Base-by-base conservation (phyloP, 768 basidiomycete genomes). In the Leccinellum rugosiceps region DNA sequence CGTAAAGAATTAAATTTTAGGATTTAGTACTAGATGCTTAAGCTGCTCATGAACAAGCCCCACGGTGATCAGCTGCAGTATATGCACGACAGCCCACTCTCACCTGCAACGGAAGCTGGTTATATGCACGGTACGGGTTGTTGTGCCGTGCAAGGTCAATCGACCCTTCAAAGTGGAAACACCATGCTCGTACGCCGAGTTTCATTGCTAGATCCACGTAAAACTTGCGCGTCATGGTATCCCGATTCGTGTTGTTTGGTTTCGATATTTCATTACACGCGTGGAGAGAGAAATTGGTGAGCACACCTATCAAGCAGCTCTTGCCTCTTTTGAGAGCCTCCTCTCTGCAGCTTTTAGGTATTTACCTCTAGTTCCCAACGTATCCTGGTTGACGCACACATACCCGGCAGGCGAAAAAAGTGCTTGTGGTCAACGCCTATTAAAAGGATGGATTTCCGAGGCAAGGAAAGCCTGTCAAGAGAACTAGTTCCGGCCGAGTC, bases 181-280 rank as follows among this genome's bases (percentile, higher is more conserved):
- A 90, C 54, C 93, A 80, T 3, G 83, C 75, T 3, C 80, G 77
- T 1, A 86, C 76, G 0, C 78, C 71, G 3, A 78, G 63, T 53
- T 79, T 80, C 66, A 76, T 80, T 19, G 90, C 89, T 13, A 92
- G 58, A 51, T 84, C 80, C 15, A 94, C 61, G 67, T 95, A 98
- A 47, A 77, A 71, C 58, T 83, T 83, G 50, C 95, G 80, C 26
- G 90, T 94, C 23, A 71, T 65, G 7, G 64, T 65, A 63, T 94
- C 83, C 11, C 92, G 83, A 70, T 96, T 96, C n/a, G 95, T 97
- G 68, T 96, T 97, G 68, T 98, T 94, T 94, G 41, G 32, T 41
- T 0, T 32, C 5, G 28, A 25, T 19, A 35, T 55, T 9, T 58
- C 34, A 57, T 31, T 3, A 54, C 34, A 17, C 13, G 19, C 46